These are phyloP conservation scores for Cyberlindnera mycetangii DNA, from an alignment of 805 yeast species.

Conservation along the genomic window DNA sequence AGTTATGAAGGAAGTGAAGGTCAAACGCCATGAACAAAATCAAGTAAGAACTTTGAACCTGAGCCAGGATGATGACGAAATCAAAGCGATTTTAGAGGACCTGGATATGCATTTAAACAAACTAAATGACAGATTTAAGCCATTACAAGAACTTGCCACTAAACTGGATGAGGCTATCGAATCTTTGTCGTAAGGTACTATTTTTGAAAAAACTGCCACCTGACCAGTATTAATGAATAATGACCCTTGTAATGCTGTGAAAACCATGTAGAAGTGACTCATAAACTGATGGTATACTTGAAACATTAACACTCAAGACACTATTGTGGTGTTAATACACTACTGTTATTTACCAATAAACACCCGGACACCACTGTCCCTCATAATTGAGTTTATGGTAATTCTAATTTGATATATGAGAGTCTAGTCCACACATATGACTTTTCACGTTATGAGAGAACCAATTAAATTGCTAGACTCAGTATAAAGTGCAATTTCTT, in stretches of 20 bases:
- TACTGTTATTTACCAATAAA: no score
- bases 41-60: slow-evolving; percentile 1
- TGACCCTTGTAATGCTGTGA: not conserved
- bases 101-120: slow-evolving; percentile 17
- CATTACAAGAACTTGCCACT: slow-evolving; percentile 11
- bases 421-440: no score
- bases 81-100: slow-evolving; percentile 12
- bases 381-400: no score
- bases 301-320: no score
- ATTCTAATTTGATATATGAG: no score
- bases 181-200: not conserved
- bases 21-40: slow-evolving; percentile 5
- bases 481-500: no score
- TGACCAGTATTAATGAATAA: slow-evolving; percentile 1
- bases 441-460: no score
- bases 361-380: not conserved
- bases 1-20: slow-evolving; percentile 1
- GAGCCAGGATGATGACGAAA: slow-evolving; percentile 8
- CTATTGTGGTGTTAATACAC: no score
- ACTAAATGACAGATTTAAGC: slow-evolving; percentile 13
- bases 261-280: no score
- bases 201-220: not conserved
- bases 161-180: slow-evolving; percentile 12
- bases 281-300: no score
- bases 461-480: no score